These are phyloP conservation scores for Rhexocercosporidium sp. DNA, from an alignment of 2,329 filamentous ascomycete genomes.

Conservation along the genomic window DNA sequence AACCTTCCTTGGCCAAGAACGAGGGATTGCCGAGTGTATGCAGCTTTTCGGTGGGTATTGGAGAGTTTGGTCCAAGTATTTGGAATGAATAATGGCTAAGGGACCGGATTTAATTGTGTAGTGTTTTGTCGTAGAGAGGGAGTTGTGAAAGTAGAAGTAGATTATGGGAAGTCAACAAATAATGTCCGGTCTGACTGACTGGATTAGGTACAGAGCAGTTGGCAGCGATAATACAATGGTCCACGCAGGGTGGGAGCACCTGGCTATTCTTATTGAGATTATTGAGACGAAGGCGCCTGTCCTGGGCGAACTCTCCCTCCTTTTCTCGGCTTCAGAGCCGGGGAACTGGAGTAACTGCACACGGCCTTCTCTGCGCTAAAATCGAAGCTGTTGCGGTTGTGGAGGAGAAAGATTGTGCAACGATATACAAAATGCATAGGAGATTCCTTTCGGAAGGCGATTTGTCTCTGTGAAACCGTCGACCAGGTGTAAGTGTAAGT, in stretches of 20 bases:
- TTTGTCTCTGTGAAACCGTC: constrained; percentile 6
- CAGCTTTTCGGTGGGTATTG: constrained; percentile 6
- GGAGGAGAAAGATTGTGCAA: constrained; percentile 5
- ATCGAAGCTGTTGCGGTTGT: background rate
- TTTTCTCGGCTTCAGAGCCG: background rate
- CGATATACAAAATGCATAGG: constrained; percentile 10
- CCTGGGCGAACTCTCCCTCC: background rate
- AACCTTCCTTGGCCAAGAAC: constrained; percentile 25
- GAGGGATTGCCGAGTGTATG: constrained; percentile 17
- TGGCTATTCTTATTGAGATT: background rate
- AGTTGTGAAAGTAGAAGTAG: background rate
- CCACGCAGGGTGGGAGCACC: background rate
- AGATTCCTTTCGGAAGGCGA: constrained; percentile 12
- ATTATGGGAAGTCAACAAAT: background rate
- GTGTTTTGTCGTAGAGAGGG: background rate
- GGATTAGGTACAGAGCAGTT: background rate
- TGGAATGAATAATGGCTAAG: background rate
- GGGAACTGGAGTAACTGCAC: background rate
- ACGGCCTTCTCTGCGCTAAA: background rate
- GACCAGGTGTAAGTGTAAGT: background rate
- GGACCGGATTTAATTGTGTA: background rate
- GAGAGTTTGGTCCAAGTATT: background rate
- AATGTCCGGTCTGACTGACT: background rate
- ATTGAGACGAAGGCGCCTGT: background rate
- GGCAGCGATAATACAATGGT: constrained; percentile 1